Evolutionary conservation across 1,139 yeast species (phyloP).

Genomic region (Candida sojae): DNA sequence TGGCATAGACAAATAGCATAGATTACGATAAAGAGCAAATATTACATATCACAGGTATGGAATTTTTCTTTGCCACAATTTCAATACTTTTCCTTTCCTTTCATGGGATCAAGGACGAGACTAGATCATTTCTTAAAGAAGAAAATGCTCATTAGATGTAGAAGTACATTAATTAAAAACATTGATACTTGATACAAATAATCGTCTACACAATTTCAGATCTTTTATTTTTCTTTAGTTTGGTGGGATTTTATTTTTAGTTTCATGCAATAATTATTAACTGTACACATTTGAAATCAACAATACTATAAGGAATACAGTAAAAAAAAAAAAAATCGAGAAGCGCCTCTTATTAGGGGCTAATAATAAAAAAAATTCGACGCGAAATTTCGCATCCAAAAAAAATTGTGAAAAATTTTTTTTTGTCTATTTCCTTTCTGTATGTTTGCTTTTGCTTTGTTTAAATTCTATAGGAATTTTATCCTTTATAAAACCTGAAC

Average conservation of each 20-base stretch:
- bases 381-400: slow-evolving; percentile 5
- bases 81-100: neutral
- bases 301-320: too few relatives aligned
- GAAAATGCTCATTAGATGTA: neutral
- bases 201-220: neutral
- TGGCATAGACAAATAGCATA: neutral
- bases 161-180: neutral
- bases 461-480: too few relatives aligned
- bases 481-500: too few relatives aligned
- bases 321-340: neutral
- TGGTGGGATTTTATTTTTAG: neutral
- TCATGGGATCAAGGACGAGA: neutral
- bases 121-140: neutral
- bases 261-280: slow-evolving; percentile 1
- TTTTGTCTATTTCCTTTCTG: neutral
- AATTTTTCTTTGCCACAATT: neutral
- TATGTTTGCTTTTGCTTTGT: neutral
- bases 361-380: neutral
- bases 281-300: neutral
- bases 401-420: neutral
- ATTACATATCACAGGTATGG: neutral
- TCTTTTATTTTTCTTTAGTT: neutral
- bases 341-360: too few relatives aligned
- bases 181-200: slow-evolving; percentile 1
- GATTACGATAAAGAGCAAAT: too few relatives aligned